Evolutionary conservation across 257 asterid genomes (phyloP).

Genomic region (Rauvolfia tetraphylla): DNA sequence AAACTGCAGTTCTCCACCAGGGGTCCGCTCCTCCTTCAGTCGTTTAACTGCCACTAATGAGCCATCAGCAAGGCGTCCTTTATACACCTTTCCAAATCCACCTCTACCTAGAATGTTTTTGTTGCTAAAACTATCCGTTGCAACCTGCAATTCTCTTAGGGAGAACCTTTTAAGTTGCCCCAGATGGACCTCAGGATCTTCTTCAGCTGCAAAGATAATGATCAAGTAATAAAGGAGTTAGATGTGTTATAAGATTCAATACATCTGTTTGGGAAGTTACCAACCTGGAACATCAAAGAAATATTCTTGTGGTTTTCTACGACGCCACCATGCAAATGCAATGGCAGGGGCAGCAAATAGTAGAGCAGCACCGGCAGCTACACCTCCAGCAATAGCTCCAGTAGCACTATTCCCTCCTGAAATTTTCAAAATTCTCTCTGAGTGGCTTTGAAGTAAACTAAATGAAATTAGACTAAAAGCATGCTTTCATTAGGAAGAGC

Average conservation of each 20-base stretch:
- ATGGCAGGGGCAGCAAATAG: constrained; percentile 55
- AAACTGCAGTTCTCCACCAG: constrained; percentile 59
- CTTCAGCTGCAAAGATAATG: constrained; percentile 40
- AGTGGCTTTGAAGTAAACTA: not conserved
- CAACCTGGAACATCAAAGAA: constrained; percentile 57
- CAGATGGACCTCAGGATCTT: constrained; percentile 53
- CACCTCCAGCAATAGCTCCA: constrained; percentile 58
- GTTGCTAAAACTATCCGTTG: constrained; percentile 52
- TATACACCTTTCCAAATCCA: constrained; percentile 54
- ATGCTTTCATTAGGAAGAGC: not conserved
- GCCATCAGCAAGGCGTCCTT: constrained; percentile 54
- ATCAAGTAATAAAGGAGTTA: constrained; percentile 1
- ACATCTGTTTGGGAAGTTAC: not conserved
- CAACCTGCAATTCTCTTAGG: constrained; percentile 50
- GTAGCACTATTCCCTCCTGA: constrained; percentile 46
- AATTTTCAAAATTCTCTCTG: not conserved
- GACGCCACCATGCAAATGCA: constrained; percentile 59
- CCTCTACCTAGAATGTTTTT: constrained; percentile 54
- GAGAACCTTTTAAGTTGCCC: constrained; percentile 54
- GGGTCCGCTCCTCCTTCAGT: constrained; percentile 52
- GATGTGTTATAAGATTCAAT: not conserved
- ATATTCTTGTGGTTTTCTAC: constrained; percentile 46
- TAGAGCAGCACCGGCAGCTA: constrained; percentile 60
- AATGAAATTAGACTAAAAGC: not conserved
- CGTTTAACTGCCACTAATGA: constrained; percentile 53